Conservation (phyloP, 108 stramenopile species). For the Cyclotella kingstonii region DNA sequence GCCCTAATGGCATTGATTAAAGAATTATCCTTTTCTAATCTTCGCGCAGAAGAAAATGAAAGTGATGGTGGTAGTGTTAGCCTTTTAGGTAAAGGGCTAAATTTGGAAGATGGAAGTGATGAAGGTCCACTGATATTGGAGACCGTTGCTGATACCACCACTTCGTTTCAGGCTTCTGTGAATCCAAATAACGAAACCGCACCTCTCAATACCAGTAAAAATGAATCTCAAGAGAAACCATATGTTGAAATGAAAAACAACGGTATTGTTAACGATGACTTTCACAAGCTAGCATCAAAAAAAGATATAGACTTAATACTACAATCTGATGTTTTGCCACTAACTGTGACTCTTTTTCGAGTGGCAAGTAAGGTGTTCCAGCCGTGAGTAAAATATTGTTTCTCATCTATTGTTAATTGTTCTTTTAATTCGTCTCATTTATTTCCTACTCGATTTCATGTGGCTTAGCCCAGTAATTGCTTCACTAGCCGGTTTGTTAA, state of each 20-base stretch:
- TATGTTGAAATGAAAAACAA: too few relatives aligned
- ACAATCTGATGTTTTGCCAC: slow-evolving; percentile 29
- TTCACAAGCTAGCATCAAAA: slow-evolving; percentile 1
- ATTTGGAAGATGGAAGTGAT: too few relatives aligned
- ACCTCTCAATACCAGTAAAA: not conserved
- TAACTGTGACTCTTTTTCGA: slow-evolving; percentile 36
- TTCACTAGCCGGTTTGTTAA: slow-evolving; percentile 63
- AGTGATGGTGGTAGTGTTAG: not conserved
- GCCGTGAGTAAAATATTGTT: slow-evolving; percentile 22
- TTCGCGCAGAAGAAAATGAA: not conserved
- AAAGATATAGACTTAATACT: slow-evolving; percentile 26
- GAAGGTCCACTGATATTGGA: too few relatives aligned
- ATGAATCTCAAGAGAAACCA: slow-evolving; percentile 1
- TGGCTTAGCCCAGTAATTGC: slow-evolving; percentile 58
- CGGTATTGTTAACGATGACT: slow-evolving; percentile 2
- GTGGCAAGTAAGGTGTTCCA: slow-evolving; percentile 53
- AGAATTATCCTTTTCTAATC: slow-evolving; percentile 23
- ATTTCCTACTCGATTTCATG: not conserved
- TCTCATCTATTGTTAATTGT: not conserved
- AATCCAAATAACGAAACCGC: not conserved
- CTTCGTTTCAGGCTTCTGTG: not conserved
- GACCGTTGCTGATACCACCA: too few relatives aligned
- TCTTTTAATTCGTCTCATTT: not conserved
- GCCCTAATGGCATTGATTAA: slow-evolving; percentile 15
- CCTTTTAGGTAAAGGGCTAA: too few relatives aligned